phyloP scores from a whole-genome alignment of 169 alveolate genomes.

The Eimeria brunetti region DNA sequence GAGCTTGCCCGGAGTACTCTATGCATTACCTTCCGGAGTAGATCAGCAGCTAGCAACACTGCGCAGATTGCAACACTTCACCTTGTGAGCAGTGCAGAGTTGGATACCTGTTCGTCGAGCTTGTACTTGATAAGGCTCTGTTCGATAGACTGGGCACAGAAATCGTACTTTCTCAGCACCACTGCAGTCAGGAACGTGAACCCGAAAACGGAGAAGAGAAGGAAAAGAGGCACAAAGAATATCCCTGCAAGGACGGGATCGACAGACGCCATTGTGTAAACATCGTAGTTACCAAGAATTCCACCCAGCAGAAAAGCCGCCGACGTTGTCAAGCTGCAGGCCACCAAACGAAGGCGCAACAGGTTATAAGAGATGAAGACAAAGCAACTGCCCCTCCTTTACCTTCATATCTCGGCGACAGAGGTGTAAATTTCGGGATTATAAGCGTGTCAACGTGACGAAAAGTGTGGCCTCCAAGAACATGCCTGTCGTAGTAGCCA shows the following conservation, averaged over 20 bases:
- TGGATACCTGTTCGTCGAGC: constrained; percentile 31
- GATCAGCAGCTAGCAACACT: background rate
- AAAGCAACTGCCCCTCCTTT: background rate
- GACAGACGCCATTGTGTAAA: constrained; percentile 31
- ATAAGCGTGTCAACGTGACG: background rate
- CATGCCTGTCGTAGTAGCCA: constrained; percentile 69
- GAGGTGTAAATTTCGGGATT: background rate
- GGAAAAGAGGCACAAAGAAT: constrained; percentile 60
- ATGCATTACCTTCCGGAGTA: background rate
- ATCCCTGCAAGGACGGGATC: constrained; percentile 28
- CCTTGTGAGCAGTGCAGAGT: background rate
- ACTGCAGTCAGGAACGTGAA: constrained; percentile 48
- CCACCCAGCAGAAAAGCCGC: constrained; percentile 70
- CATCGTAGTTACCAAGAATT: constrained; percentile 50
- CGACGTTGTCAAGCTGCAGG: constrained; percentile 53
- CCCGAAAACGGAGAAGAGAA: constrained; percentile 46
- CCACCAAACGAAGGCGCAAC: background rate
- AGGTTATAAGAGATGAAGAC: background rate
- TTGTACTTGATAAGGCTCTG: constrained; percentile 39
- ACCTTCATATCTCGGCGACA: background rate
- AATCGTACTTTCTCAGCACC: constrained; percentile 54
- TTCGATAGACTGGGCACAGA: constrained; percentile 48
- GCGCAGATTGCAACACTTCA: background rate
- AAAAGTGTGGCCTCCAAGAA: background rate
- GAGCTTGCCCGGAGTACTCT: background rate